A percentile compares a stretch with the other conserved stretches of the same genome.
phyloP scores from a whole-genome alignment of 805 yeast genomes.

The Metschnikowia orientalis region DNA sequence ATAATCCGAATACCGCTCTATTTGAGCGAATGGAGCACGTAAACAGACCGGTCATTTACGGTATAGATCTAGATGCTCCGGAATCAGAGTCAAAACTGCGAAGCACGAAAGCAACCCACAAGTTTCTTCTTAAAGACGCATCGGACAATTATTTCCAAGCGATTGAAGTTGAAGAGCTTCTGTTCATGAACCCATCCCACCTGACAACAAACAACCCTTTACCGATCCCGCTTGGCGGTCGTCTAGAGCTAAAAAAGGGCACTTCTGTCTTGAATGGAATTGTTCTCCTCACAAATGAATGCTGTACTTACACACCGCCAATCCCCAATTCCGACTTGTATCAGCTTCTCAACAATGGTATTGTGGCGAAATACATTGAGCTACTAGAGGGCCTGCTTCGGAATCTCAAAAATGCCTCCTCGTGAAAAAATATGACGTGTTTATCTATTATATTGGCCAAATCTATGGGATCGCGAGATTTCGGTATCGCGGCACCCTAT shows the following conservation, averaged over 20 bases:
- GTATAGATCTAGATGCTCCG: conserved; percentile 38
- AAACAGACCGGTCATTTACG: conserved; percentile 42
- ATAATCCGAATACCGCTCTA: conserved; percentile 57
- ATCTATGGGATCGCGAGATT: no score
- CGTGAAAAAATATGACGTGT: no score
- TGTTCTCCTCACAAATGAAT: conserved; percentile 30
- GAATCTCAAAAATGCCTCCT: no score
- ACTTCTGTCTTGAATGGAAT: conserved; percentile 47
- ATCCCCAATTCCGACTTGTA: conserved; percentile 23
- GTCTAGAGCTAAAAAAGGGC: conserved; percentile 46
- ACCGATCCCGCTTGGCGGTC: conserved; percentile 50
- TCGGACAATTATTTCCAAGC: conserved; percentile 51
- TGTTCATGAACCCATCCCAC: conserved; percentile 38
- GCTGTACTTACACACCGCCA: conserved; percentile 32
- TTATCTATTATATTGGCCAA: no score
- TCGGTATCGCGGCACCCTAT: no score
- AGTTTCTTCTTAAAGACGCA: conserved; percentile 55
- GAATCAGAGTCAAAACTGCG: conserved; percentile 8
- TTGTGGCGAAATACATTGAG: conserved; percentile 24
- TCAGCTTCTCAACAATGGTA: conserved; percentile 29
- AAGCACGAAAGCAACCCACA: conserved; percentile 31
- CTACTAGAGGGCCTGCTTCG: conserved; percentile 24
- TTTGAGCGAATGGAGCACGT: conserved; percentile 50
- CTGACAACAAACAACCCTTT: conserved; percentile 25
- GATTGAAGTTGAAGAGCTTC: conserved; percentile 50